Percentiles rank a stretch among this genome's conserved stretches.
These are phyloP conservation scores for Chytriomyces sp. DNA, from an alignment of 192 early-diverging fungal genomes.

Conservation along the genomic window DNA sequence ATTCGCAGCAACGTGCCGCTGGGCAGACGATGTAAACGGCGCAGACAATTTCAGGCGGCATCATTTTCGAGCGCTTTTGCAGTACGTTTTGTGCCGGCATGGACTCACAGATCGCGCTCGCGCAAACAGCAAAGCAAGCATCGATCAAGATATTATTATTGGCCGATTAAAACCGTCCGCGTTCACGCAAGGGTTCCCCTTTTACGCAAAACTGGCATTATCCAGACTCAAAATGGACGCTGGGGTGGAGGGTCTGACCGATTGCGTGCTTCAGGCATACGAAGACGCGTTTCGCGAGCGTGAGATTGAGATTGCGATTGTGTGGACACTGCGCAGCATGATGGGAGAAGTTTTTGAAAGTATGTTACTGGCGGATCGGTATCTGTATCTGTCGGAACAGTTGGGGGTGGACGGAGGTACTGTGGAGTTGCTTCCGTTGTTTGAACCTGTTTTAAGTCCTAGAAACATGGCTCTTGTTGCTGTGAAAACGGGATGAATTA, in stretches of 20 bases:
- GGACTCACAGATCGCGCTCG: conserved; percentile 33
- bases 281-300: conserved; percentile 36
- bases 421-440: conserved; percentile 61
- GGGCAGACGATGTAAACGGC: conserved; percentile 51
- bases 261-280: conserved; percentile 49
- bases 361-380: conserved; percentile 80
- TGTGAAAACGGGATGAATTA: conserved; percentile 38
- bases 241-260: conserved; percentile 10
- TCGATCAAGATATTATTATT: conserved; percentile 36
- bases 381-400: conserved; percentile 62
- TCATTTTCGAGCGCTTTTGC: conserved; percentile 77
- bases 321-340: conserved; percentile 83
- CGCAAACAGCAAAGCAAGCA: conserved; percentile 1
- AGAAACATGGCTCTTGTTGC: conserved; percentile 71
- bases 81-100: conserved; percentile 45
- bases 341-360: conserved; percentile 77
- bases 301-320: conserved; percentile 69
- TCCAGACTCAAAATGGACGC: conserved; percentile 49
- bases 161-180: conserved; percentile 37
- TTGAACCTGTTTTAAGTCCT: conserved; percentile 65
- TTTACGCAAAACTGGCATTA: conserved; percentile 60
- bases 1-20: conserved; percentile 66
- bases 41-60: conserved; percentile 67
- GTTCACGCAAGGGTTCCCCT: conserved; percentile 36
- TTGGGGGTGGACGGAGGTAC: neutral